Conservation (phyloP, 2,329 filamentous ascomycete species). For the Phyllosticta citribraziliensis region DNA sequence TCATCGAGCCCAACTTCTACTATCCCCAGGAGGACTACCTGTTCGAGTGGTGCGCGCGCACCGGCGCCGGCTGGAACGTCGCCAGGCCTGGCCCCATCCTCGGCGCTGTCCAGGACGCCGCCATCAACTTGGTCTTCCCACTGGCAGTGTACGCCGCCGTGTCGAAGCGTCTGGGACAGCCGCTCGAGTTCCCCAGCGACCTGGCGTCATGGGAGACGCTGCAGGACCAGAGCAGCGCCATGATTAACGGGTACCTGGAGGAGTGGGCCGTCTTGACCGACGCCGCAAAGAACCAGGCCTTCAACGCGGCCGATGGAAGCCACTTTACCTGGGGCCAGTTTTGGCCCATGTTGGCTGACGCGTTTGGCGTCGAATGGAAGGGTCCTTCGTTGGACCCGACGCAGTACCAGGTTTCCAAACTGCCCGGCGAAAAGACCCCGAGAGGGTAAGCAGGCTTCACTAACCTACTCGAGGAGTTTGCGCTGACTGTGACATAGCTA, state of each 20-base stretch:
- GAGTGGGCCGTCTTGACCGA: slow-evolving; percentile 41
- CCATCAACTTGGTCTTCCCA: slow-evolving; percentile 41
- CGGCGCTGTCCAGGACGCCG: slow-evolving; percentile 39
- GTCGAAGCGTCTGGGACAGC: slow-evolving; percentile 31
- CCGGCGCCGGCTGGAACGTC: slow-evolving; percentile 34
- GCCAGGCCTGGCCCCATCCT: slow-evolving; percentile 40
- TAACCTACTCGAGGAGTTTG: background rate
- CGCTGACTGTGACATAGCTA: background rate
- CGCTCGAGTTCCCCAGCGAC: slow-evolving; percentile 37
- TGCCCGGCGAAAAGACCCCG: slow-evolving; percentile 21
- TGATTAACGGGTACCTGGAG: slow-evolving; percentile 39
- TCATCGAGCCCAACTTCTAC: slow-evolving; percentile 45
- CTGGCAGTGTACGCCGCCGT: slow-evolving; percentile 43
- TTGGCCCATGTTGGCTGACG: slow-evolving; percentile 37
- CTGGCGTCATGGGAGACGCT: slow-evolving; percentile 35
- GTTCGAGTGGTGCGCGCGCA: slow-evolving; percentile 31
- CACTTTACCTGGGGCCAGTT: slow-evolving; percentile 39
- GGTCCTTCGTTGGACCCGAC: slow-evolving; percentile 19
- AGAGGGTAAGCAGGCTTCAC: slow-evolving; percentile 15
- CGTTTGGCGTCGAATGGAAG: slow-evolving; percentile 34
- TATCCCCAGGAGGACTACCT: slow-evolving; percentile 45
- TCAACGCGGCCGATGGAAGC: slow-evolving; percentile 40
- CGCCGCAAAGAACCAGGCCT: slow-evolving; percentile 34
- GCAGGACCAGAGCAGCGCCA: slow-evolving; percentile 34
- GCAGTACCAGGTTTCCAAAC: slow-evolving; percentile 15